Conservation (phyloP, 2,329 filamentous ascomycete species). For the Paecilomyces fulvus region DNA sequence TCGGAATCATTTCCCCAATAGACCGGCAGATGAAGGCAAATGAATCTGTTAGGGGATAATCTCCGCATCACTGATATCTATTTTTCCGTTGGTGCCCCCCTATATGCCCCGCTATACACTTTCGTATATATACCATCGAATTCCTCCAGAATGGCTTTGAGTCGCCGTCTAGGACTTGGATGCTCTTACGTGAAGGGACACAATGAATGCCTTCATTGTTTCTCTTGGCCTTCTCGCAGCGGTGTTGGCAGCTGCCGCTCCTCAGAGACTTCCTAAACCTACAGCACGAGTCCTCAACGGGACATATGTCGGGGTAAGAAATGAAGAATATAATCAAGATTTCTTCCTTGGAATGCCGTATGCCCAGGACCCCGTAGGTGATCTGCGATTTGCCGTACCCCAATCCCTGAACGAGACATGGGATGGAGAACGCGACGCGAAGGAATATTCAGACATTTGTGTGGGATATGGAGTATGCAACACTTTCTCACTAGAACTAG, state of each 20-base stretch:
- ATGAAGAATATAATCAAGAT: slow-evolving; percentile 39
- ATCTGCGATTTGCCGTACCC: slow-evolving; percentile 47
- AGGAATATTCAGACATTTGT: slow-evolving; percentile 39
- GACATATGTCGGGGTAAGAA: slow-evolving; percentile 39
- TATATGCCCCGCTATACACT: background rate
- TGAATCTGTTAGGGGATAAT: background rate
- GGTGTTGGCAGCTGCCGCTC: background rate
- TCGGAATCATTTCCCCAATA: background rate
- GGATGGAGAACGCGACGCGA: slow-evolving; percentile 35
- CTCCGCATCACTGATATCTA: background rate
- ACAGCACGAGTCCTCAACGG: slow-evolving; percentile 36
- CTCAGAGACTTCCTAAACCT: slow-evolving; percentile 9
- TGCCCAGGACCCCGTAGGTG: slow-evolving; percentile 46
- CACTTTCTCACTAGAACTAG: background rate
- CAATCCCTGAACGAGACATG: slow-evolving; percentile 42
- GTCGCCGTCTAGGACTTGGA: background rate
- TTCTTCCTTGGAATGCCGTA: slow-evolving; percentile 50
- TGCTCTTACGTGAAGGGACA: background rate
- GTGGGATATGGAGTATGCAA: slow-evolving; percentile 42
- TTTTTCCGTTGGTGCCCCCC: background rate
- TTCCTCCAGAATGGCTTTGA: background rate
- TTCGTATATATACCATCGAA: background rate
- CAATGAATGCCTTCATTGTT: background rate
- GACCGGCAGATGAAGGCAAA: background rate
- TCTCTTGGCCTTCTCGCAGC: background rate